Base-by-base conservation (phyloP, 257 asterid genomes). In the Forsythia suspensa region DNA sequence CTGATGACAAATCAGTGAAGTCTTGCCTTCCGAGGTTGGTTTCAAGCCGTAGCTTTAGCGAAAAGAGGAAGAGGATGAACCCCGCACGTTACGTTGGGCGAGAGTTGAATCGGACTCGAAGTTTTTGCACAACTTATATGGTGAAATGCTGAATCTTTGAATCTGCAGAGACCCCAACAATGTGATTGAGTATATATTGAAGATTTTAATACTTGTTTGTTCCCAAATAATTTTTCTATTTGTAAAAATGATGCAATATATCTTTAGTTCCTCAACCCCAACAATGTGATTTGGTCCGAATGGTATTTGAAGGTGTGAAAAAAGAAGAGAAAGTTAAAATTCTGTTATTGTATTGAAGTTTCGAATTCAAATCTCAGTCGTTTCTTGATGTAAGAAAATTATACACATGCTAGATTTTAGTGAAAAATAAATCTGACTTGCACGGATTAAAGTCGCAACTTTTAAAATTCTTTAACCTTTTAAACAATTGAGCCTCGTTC, bases 21-120 rank as follows among this genome's bases (percentile, higher is more conserved):
- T 75, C 90, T 11, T 92, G 97, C 82, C 83, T 91, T 69, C 97
- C 96, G 2, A 83, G 85, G 88, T 9, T 92, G 81, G 84, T 81
- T 59, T 91, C 89, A 4, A 87, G 79, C 68, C 82, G 86, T 65
- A 88, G 93, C 88, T 81, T 84, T 36, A 90, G 80, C 29, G 95
- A 84, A 65, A 86, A 83, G 85, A 91, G 66, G 82, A 86, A 82
- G 85, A 81, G 76, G 66, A 77, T 21, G 69, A 87, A 83, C 86
- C 89, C 86, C 7, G 75, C 78, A 7, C 52, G 3, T 21, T 69
- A 34, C 8, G 61, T 55, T 68, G 87, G 82, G 11, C 80, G 79
- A 85, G 43, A 21, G 29, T 63, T 29, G 29, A 36, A 34, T 38
- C 0, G 8, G 24, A 43, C 74, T 39, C 29, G 10, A 65, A 69